phyloP scores from a whole-genome alignment of 352 stramenopile genomes.

The Globisporangium cystogenes region DNA sequence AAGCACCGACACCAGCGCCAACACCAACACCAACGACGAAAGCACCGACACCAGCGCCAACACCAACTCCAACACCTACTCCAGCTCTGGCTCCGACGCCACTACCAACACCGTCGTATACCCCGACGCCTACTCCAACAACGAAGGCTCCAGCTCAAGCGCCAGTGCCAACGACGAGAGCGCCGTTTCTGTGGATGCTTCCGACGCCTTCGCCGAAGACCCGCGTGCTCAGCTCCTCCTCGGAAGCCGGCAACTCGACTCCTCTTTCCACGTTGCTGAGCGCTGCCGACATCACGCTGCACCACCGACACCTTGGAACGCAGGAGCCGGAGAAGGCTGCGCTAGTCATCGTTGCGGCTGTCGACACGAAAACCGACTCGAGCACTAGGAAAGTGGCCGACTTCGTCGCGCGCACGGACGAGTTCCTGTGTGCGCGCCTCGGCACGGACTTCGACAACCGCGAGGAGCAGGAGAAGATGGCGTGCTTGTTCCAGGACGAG shows the following conservation, averaged over 20 bases:
- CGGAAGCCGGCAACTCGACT: neutral
- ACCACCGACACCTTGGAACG: neutral
- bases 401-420: slow-evolving; percentile 12
- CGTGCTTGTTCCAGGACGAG: slow-evolving; percentile 35
- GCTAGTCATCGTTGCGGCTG: slow-evolving; percentile 7
- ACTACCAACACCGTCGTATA: too few species aligned
- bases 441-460: slow-evolving; percentile 6
- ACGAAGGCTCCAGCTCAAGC: neutral
- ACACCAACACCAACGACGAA: too few species aligned
- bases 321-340: neutral
- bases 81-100: too few species aligned
- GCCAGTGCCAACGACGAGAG: neutral
- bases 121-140: too few species aligned
- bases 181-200: slow-evolving; percentile 6
- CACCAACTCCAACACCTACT: too few species aligned
- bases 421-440: slow-evolving; percentile 1
- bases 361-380: slow-evolving; percentile 5
- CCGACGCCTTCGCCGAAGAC: neutral
- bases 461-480: slow-evolving; percentile 32
- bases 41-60: too few species aligned
- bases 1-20: too few species aligned
- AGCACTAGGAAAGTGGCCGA: slow-evolving; percentile 2
- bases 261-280: neutral
- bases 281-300: neutral
- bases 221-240: neutral